A percentile compares a stretch with the other conserved stretches of the same genome.
Conservation (phyloP, 495 filamentous ascomycete species). For the Xylaria scruposa region DNA sequence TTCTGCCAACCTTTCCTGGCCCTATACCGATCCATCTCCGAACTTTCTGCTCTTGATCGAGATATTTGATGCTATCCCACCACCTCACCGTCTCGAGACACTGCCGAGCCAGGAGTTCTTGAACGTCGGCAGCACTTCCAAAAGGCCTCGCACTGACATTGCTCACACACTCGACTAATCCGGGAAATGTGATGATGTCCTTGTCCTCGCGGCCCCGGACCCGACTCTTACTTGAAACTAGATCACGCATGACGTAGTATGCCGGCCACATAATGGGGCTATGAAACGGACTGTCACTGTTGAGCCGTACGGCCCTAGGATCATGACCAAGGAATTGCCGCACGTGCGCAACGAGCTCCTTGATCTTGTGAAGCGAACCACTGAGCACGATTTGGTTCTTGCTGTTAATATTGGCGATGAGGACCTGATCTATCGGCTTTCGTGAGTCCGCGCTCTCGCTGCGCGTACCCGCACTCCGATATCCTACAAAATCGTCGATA, state of each 20-base stretch:
- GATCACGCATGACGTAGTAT: conserved; percentile 68
- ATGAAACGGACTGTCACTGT: conserved; percentile 92
- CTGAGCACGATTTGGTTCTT: conserved; percentile 96
- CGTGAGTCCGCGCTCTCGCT: conserved; percentile 69
- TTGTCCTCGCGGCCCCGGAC: conserved; percentile 51
- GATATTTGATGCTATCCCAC: conserved; percentile 90
- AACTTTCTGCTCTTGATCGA: conserved; percentile 86
- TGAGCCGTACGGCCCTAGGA: conserved; percentile 84
- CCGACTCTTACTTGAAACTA: conserved; percentile 62
- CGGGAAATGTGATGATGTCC: conserved; percentile 73
- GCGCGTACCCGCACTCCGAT: conserved; percentile 66
- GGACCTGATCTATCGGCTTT: conserved; percentile 81
- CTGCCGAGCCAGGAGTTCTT: conserved; percentile 74
- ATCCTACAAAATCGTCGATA: conserved; percentile 81
- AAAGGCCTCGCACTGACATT: conserved; percentile 88
- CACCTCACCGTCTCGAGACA: conserved; percentile 90
- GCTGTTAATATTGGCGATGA: conserved; percentile 93
- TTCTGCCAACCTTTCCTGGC: conserved; percentile 91
- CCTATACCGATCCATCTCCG: conserved; percentile 92
- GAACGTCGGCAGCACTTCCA: conserved; percentile 70
- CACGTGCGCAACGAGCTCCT: conserved; percentile 83
- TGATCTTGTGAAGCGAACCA: conserved; percentile 85
- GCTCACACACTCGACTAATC: conserved; percentile 75
- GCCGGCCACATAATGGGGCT: conserved; percentile 91
- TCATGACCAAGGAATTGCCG: conserved; percentile 93